Evolutionary conservation across 805 yeast species (phyloP), one percentile per base, ranked within the genome.

Genomic region (Hermanozyma aechmeae): DNA sequence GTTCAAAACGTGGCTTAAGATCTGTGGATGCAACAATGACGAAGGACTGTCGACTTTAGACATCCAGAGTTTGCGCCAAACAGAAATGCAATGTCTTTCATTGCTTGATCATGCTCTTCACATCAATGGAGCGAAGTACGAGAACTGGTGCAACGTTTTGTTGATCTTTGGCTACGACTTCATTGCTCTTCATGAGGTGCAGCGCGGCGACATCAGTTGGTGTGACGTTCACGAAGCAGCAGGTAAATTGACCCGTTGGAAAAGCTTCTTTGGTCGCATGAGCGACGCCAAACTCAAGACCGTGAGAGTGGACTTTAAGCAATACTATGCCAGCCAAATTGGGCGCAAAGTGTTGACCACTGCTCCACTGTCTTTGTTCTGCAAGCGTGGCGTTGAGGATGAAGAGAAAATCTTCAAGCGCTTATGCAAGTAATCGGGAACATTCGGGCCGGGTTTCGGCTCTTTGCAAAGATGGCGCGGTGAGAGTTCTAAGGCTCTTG

Each of bases 1-100:
- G 17, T 65, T 79, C 40, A 66, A 63, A 37, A 71, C 81, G 5
- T 84, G 95, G 95, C 61, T 79, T 29, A 71, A 73, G 47, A 76
- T 84, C 28, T 70, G 84, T 19, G 92, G 93, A 1, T 45, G 60
- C 40, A 46, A 50, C 23, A 43, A 45, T 5, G 43, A 33, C 8
- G 48, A 40, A 14, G 43, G 39, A 16, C 22, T 39, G 4, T 36
- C 40, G 9, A 39, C 35, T 17, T 62, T 80, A 23, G 46, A 71
- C 14, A 45, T 68, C 4, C 39, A 49, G 16, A 76, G 71, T 33
- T 56, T 84, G 29, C 63, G 59, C 35, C 34, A 36, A 24, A 53
- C 74, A 32, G 94, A 84, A 53, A 43, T 65, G 16, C 50, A 59
- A 5, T 59, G 79, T 13, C 64, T 83, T 38, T 46, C 53, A 22